These are phyloP conservation scores for Cadophora malorum DNA, from an alignment of 2,329 filamentous ascomycete genomes.

Conservation along the genomic window DNA sequence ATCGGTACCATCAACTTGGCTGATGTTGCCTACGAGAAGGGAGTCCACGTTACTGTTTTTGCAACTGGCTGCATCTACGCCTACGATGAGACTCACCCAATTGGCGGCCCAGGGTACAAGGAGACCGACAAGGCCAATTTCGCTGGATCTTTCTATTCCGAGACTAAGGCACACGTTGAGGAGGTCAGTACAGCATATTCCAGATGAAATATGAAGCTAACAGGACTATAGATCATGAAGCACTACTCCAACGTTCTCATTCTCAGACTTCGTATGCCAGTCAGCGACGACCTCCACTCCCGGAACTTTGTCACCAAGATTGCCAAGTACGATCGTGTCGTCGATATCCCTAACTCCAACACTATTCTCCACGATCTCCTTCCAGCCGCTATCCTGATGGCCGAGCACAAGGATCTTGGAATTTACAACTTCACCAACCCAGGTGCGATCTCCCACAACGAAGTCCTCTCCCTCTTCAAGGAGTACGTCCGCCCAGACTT, in stretches of 20 bases:
- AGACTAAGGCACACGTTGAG: constrained; percentile 70
- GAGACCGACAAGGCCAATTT: constrained; percentile 71
- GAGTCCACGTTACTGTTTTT: constrained; percentile 69
- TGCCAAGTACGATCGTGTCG: constrained; percentile 66
- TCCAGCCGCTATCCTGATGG: constrained; percentile 64
- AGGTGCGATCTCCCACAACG: constrained; percentile 73
- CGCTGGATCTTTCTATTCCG: constrained; percentile 70
- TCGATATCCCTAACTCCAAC: constrained; percentile 73
- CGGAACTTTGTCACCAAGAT: constrained; percentile 76
- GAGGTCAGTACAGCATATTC: constrained; percentile 52
- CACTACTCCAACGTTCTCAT: constrained; percentile 66
- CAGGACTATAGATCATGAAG: constrained; percentile 62
- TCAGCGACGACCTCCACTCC: constrained; percentile 69
- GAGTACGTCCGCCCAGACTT: constrained; percentile 66
- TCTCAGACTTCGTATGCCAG: constrained; percentile 72
- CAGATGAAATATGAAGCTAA: constrained; percentile 1
- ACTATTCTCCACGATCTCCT: constrained; percentile 70
- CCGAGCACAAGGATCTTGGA: constrained; percentile 66
- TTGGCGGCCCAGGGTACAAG: constrained; percentile 64
- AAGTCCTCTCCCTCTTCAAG: constrained; percentile 67
- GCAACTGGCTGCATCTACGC: constrained; percentile 73
- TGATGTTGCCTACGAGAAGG: constrained; percentile 63
- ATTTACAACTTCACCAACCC: constrained; percentile 76
- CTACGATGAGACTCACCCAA: constrained; percentile 65
- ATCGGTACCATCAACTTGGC: constrained; percentile 69